Conservation (phyloP, 371 early-diverging fungal species). For the Mortierella sp. region DNA sequence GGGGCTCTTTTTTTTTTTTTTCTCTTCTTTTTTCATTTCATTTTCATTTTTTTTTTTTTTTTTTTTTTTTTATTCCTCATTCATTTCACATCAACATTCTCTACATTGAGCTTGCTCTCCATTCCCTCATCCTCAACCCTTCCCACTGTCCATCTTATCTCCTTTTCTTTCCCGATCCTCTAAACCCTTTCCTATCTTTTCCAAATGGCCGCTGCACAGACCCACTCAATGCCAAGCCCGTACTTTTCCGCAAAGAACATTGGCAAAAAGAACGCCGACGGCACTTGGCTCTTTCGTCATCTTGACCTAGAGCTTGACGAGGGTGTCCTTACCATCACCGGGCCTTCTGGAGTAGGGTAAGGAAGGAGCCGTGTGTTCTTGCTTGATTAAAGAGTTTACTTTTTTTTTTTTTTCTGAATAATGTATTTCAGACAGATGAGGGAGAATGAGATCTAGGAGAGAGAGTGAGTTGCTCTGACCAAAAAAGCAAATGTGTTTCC, state of each 20-base stretch:
- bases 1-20: background rate
- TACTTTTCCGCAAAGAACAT: conserved; percentile 34
- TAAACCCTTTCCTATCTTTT: no score
- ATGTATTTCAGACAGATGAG: no score
- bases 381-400: background rate
- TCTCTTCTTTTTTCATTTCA: background rate
- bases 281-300: conserved; percentile 71
- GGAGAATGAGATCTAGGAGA: no score
- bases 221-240: conserved; percentile 4
- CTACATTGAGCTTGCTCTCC: no score
- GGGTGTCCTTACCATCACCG: conserved; percentile 71
- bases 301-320: conserved; percentile 64
- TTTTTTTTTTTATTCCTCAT: background rate
- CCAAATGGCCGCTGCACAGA: no score
- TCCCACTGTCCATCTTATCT: no score
- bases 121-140: no score
- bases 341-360: conserved; percentile 82
- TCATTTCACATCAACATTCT: background rate
- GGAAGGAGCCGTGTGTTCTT: background rate
- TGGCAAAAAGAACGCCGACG: conserved; percentile 53
- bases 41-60: background rate
- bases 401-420: background rate
- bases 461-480: background rate
- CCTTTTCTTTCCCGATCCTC: no score
- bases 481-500: background rate